A percentile compares a stretch with the other conserved stretches of the same genome.
These are phyloP conservation scores for Dipodascopsis uninucleata DNA, from an alignment of 805 yeast species.

Conservation along the genomic window DNA sequence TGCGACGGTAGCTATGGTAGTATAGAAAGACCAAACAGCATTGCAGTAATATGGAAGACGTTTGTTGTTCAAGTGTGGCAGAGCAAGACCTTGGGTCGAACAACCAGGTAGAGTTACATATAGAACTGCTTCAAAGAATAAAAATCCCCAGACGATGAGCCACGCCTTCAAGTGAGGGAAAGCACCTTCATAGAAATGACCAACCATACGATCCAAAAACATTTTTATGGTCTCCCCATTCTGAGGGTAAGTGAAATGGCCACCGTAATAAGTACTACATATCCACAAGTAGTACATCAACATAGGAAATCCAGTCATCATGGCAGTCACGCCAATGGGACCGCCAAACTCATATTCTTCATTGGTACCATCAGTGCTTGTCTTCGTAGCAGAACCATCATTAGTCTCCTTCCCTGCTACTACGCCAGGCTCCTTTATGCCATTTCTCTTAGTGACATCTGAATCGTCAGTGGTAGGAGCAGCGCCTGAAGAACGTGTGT, in stretches of 20 bases:
- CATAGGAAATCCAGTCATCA: slow-evolving; percentile 89
- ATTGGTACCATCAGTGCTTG: slow-evolving; percentile 2
- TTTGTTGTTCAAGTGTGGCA: slow-evolving; percentile 70
- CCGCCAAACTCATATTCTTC: slow-evolving; percentile 86
- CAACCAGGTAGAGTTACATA: slow-evolving; percentile 87
- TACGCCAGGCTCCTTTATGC: too few relatives aligned
- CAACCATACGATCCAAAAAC: slow-evolving; percentile 40
- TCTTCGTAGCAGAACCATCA: too few relatives aligned
- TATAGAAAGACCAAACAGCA: slow-evolving; percentile 81
- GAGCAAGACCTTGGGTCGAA: slow-evolving; percentile 93
- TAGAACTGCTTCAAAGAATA: slow-evolving; percentile 63
- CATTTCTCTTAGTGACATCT: too few relatives aligned
- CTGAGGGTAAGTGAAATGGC: slow-evolving; percentile 65
- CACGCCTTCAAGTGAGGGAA: slow-evolving; percentile 52
- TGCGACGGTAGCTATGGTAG: slow-evolving; percentile 55
- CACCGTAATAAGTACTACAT: slow-evolving; percentile 73
- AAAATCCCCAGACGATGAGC: slow-evolving; percentile 66
- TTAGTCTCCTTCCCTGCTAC: too few relatives aligned
- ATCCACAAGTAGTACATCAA: slow-evolving; percentile 98
- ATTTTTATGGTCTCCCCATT: slow-evolving; percentile 46
- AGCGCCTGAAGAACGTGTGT: too few relatives aligned
- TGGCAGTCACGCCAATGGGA: slow-evolving; percentile 78
- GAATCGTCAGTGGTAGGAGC: too few relatives aligned
- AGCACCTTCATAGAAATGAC: slow-evolving; percentile 35
- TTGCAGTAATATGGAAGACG: slow-evolving; percentile 92